A percentile compares a stretch with the other conserved stretches of the same genome.
Evolutionary conservation across 176 grass and related monocot genomes (phyloP).

Genomic region (Puya raimondii): DNA sequence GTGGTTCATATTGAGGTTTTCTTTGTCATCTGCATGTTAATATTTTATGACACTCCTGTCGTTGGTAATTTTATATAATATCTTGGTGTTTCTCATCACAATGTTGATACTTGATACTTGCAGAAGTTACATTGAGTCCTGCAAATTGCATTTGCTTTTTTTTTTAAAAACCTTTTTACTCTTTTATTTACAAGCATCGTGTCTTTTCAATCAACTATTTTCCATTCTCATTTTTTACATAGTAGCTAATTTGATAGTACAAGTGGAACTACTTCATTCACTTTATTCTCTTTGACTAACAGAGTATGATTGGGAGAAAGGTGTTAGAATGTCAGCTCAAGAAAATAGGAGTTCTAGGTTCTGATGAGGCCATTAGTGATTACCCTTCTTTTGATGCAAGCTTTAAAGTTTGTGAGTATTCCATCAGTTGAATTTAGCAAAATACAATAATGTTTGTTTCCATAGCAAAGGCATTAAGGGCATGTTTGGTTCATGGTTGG

Average conservation of each 20-base stretch:
- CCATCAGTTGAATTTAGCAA: neutral
- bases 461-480: too few relatives aligned
- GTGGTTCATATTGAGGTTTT: neutral
- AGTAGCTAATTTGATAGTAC: conserved; percentile 21
- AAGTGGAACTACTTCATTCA: neutral
- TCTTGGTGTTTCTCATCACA: neutral
- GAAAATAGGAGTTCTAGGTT: conserved; percentile 45
- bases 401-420: conserved; percentile 79
- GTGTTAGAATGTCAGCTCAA: conserved; percentile 74
- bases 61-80: too few relatives aligned
- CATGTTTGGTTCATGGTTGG: too few relatives aligned
- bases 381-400: conserved; percentile 67
- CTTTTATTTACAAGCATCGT: neutral
- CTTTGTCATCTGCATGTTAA: too few relatives aligned
- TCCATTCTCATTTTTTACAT: conserved; percentile 2
- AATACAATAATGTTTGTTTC: neutral
- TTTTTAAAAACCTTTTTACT: neutral
- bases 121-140: neutral
- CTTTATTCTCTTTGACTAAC: conserved; percentile 20
- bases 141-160: neutral
- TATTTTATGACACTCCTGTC: too few relatives aligned
- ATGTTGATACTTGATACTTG: neutral
- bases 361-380: conserved; percentile 49
- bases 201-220: neutral
- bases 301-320: conserved; percentile 95